Conservation (phyloP, 768 basidiomycete genomes). For the Rhizopogon rudus region DNA sequence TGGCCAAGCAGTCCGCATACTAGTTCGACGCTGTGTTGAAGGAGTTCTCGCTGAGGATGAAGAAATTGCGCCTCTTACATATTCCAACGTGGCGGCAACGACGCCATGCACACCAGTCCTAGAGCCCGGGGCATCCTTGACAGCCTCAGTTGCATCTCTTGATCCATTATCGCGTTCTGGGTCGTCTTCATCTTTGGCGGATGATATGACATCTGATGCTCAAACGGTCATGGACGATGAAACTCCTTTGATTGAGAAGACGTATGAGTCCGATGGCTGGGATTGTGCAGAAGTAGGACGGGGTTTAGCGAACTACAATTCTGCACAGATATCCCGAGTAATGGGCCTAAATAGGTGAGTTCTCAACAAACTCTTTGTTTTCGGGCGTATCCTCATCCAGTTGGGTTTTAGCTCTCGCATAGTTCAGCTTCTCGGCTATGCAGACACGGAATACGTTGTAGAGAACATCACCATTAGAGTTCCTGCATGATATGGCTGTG, state of each 20-base stretch:
- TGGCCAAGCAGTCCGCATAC: slow-evolving; percentile 89
- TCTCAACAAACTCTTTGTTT: not conserved
- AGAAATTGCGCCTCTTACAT: slow-evolving; percentile 26
- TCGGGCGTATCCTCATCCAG: slow-evolving; percentile 3
- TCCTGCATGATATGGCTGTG: slow-evolving; percentile 45
- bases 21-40: slow-evolving; percentile 42
- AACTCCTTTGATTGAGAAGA: slow-evolving; percentile 19
- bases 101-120: slow-evolving; percentile 41
- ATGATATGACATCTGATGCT: slow-evolving; percentile 20
- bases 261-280: slow-evolving; percentile 45
- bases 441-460: slow-evolving; percentile 95
- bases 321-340: slow-evolving; percentile 81
- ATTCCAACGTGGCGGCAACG: slow-evolving; percentile 34
- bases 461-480: slow-evolving; percentile 86
- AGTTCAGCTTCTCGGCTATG: slow-evolving; percentile 79
- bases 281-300: slow-evolving; percentile 89
- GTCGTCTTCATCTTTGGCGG: slow-evolving; percentile 28
- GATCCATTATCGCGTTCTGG: slow-evolving; percentile 38
- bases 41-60: slow-evolving; percentile 15
- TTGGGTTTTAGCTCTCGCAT: slow-evolving; percentile 62
- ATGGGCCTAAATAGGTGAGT: slow-evolving; percentile 88
- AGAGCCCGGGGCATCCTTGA: slow-evolving; percentile 35
- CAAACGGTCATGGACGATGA: slow-evolving; percentile 28
- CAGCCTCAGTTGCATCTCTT: slow-evolving; percentile 42
- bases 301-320: slow-evolving; percentile 95